phyloP scores from a whole-genome alignment of 176 grass and related monocot species.

The Rhynchospora breviuscula region DNA sequence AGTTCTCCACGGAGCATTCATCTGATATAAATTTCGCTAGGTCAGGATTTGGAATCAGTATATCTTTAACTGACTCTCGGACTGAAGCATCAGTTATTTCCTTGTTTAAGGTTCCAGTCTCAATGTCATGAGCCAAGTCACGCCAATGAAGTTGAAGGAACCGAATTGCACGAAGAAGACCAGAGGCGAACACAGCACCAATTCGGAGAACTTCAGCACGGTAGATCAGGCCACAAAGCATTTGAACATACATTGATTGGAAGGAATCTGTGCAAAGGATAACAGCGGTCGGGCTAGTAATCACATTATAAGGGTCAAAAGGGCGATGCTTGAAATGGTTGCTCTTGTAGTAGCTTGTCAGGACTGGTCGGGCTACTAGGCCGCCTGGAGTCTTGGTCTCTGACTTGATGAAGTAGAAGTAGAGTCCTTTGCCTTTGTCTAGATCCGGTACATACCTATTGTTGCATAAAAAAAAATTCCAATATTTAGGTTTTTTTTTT shows the following conservation, averaged over 20 bases:
- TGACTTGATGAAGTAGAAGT: constrained; percentile 93
- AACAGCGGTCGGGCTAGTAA: constrained; percentile 84
- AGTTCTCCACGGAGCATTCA: constrained; percentile 51
- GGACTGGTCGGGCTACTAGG: constrained; percentile 65
- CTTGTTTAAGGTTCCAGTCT: constrained; percentile 45
- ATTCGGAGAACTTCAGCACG: constrained; percentile 79
- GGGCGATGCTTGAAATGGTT: constrained; percentile 75
- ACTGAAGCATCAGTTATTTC: constrained; percentile 44
- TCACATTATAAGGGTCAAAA: constrained; percentile 69
- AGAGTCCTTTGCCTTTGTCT: constrained; percentile 91
- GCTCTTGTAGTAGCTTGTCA: constrained; percentile 99
- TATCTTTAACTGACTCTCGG: constrained; percentile 47
- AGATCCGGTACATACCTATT: constrained; percentile 67
- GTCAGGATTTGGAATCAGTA: constrained; percentile 33
- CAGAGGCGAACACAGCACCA: constrained; percentile 92
- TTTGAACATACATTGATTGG: constrained; percentile 96
- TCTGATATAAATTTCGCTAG: constrained; percentile 50
- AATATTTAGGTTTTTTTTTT: neutral
- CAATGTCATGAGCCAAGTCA: constrained; percentile 56
- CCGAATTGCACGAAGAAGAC: constrained; percentile 83
- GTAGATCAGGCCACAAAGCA: constrained; percentile 72
- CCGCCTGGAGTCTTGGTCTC: constrained; percentile 82
- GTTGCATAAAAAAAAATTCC: neutral
- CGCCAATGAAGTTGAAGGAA: constrained; percentile 89
- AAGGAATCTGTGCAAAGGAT: constrained; percentile 91